Percentiles rank a stretch among this genome's conserved stretches.
Evolutionary conservation across 805 yeast species (phyloP).

Genomic region (Brettanomyces custersianus): DNA sequence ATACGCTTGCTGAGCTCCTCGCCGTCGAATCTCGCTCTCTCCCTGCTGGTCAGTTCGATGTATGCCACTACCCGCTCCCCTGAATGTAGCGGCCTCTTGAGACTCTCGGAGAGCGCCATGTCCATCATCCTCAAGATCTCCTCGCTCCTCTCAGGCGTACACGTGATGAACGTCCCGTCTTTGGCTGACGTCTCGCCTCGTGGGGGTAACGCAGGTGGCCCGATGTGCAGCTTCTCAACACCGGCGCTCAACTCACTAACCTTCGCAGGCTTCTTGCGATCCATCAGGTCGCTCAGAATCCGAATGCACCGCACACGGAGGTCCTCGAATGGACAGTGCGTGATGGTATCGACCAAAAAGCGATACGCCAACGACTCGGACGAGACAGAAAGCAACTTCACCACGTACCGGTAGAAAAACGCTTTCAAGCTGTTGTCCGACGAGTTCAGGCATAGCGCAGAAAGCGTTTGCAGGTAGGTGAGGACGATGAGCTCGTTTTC

Average conservation of each 20-base stretch:
- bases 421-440: constrained; percentile 10
- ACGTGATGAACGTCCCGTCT: constrained; percentile 28
- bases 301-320: constrained; percentile 54
- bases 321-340: constrained; percentile 45
- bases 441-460: constrained; percentile 12
- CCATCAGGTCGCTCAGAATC: constrained; percentile 58
- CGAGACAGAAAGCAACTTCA: constrained; percentile 50
- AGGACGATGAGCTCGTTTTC: constrained; percentile 8
- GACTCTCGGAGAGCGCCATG: constrained; percentile 17
- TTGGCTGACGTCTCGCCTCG: constrained; percentile 18
- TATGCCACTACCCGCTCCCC: neutral
- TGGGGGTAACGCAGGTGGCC: constrained; percentile 31
- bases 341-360: constrained; percentile 56
- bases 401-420: constrained; percentile 50
- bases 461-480: constrained; percentile 18
- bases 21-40: neutral
- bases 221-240: constrained; percentile 5
- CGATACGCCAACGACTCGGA: constrained; percentile 49
- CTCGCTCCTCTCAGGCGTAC: constrained; percentile 32
- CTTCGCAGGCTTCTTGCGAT: constrained; percentile 8
- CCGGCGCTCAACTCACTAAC: neutral
- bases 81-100: neutral
- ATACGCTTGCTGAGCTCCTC: neutral
- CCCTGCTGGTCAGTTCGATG: neutral
- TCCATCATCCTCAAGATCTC: constrained; percentile 36